Percentiles rank a stretch among this genome's conserved stretches.
These are phyloP conservation scores for Podaxis pistillaris DNA, from an alignment of 768 basidiomycete genomes.

Conservation along the genomic window DNA sequence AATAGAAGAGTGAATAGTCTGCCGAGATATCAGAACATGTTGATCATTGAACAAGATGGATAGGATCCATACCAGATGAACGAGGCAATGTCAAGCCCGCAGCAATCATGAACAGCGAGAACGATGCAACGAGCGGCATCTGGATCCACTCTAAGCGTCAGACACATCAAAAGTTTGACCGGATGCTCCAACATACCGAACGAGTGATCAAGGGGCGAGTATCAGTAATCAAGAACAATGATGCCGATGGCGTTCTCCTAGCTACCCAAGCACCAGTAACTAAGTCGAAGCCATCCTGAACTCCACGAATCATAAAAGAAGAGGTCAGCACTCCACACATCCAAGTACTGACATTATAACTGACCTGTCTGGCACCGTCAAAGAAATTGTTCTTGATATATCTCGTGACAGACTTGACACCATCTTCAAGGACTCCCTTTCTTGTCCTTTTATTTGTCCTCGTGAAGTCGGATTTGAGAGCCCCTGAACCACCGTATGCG, in stretches of 20 bases:
- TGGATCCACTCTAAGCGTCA: constrained; percentile 28
- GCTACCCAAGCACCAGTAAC: constrained; percentile 91
- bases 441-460: constrained; percentile 87
- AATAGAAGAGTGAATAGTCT: constrained; percentile 87
- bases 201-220: constrained; percentile 79
- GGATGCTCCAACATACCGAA: constrained; percentile 53
- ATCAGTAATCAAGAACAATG: constrained; percentile 74
- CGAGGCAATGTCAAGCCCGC: constrained; percentile 86
- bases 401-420: constrained; percentile 76
- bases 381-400: constrained; percentile 97
- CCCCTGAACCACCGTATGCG: constrained; percentile 94
- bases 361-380: constrained; percentile 87
- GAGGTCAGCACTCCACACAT: constrained; percentile 2
- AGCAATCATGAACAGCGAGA: constrained; percentile 85
- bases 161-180: not conserved
- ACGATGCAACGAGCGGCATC: constrained; percentile 82
- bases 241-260: constrained; percentile 66
- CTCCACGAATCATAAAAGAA: not conserved
- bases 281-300: constrained; percentile 92
- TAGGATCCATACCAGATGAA: constrained; percentile 63
- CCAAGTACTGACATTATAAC: constrained; percentile 12
- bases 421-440: constrained; percentile 81
- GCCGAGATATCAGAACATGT: constrained; percentile 13
- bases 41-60: not conserved
- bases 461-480: constrained; percentile 95